Conservation (phyloP, 148 eudicot genomes). For the Rhododendron kiyosumense region DNA sequence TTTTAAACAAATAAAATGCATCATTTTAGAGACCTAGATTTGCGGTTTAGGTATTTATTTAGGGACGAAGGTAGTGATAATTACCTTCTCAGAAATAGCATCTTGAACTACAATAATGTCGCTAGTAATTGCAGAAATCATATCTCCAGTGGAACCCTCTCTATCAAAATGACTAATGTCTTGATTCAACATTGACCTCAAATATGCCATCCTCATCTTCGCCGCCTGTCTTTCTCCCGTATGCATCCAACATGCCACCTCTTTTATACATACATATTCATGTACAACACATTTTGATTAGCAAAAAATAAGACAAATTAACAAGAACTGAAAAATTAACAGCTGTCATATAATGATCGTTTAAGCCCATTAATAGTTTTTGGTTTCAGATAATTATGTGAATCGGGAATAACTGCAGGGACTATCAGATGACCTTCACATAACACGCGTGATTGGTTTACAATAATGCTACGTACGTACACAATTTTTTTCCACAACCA, state of each 20-base stretch:
- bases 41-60: no score
- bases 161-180: conserved; percentile 87
- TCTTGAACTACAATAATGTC: conserved; percentile 90
- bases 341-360: not conserved
- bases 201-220: conserved; percentile 91
- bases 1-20: no score
- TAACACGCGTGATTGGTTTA: not conserved
- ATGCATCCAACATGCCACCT: conserved; percentile 97
- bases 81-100: conserved; percentile 97
- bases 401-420: not conserved
- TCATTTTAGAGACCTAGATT: no score
- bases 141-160: conserved; percentile 88
- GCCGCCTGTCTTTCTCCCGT: conserved; percentile 96
- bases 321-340: not conserved
- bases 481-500: no score
- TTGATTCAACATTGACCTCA: conserved; percentile 80
- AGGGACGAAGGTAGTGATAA: not conserved
- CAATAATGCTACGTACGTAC: no score
- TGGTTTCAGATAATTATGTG: not conserved
- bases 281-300: not conserved
- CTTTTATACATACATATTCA: conserved; percentile 17
- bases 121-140: conserved; percentile 77
- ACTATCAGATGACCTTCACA: not conserved
- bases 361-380: not conserved
- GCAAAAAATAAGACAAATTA: not conserved